Evolutionary conservation across 2,329 filamentous ascomycete genomes (phyloP), one percentile per base, ranked within the genome.

Genomic region (Claviceps africana): DNA sequence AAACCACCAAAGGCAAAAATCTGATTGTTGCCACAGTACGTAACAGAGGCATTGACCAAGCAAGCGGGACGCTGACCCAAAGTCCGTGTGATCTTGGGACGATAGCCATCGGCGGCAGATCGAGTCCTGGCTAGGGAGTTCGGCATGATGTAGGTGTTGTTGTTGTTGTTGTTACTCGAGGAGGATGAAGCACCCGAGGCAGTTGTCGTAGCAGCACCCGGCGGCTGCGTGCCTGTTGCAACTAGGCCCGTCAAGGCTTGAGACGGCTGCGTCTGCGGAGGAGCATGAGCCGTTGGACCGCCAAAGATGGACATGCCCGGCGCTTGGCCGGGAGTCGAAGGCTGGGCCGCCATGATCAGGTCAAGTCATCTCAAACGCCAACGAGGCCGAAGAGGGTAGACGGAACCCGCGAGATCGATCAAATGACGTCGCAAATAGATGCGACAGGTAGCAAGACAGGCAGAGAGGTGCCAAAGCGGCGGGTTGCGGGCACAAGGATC

Each of bases 1-100:
- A 98, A 98, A 19, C 93, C 93, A 44, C 93, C 93, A 73, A 98
- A 98, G 11, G 91, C 93, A 69, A 94, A 97, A 61, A 98, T 97
- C 68, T 93, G 83, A 66, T 97, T 93, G 70, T 95, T 93, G 54
- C 90, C 90, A 63, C 93, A 95, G 67, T 95, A 96, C n/a, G 93
- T 98, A 55, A 97, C 91, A 1, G 93, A 97, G 50, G 93, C 93
- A 73, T 98, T 98, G 59, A 98, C 91, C 48, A 98, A 77, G 64
- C 91, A 97, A 37, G 93, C 90, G 39, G 93, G 93, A 58, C 90
- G 81, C 69, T 88, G 83, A 47, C 86, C 86, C 48, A 86, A 73
- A 13, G 85, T 87, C 61, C 84, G 82, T 39, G 79, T 91, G 55
- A 95, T 86, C 65, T 84, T 86, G 37, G 91, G 91, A 48, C 85